Conservation (phyloP, 768 basidiomycete genomes). For the Lyophyllum atratum region DNA sequence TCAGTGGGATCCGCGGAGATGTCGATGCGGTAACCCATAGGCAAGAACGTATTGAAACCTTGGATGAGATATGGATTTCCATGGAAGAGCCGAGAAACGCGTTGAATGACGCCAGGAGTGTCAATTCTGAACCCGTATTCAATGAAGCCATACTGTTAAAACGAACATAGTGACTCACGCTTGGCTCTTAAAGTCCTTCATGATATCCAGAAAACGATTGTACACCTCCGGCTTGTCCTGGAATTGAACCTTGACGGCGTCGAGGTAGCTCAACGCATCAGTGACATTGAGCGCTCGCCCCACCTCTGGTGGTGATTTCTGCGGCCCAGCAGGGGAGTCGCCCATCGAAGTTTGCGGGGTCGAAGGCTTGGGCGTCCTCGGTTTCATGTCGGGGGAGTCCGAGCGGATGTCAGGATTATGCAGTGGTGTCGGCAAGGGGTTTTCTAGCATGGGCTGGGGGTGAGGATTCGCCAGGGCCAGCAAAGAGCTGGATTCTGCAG, state of each 20-base stretch:
- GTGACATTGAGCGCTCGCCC: constrained; percentile 83
- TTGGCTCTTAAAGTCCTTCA: constrained; percentile 99
- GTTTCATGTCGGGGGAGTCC: constrained; percentile 11
- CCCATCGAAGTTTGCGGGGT: constrained; percentile 41
- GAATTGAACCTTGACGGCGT: constrained; percentile 93
- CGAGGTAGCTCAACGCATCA: constrained; percentile 91
- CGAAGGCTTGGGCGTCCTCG: constrained; percentile 12
- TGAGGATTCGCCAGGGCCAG: constrained; percentile 6
- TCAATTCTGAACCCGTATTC: constrained; percentile 68
- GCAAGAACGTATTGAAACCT: constrained; percentile 97
- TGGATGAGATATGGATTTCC: constrained; percentile 90
- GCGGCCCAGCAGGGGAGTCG: constrained; percentile 27
- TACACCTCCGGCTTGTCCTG: constrained; percentile 90
- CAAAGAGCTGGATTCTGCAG: constrained; percentile 6
- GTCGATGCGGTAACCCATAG: constrained; percentile 93
- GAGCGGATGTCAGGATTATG: too few relatives aligned
- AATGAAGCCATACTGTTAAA: constrained; percentile 1
- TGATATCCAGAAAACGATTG: constrained; percentile 93
- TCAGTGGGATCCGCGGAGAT: constrained; percentile 70
- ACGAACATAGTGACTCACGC: constrained; percentile 51
- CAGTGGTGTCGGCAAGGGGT: not conserved
- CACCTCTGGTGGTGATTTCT: constrained; percentile 37
- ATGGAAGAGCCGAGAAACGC: constrained; percentile 90
- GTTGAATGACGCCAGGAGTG: constrained; percentile 95
- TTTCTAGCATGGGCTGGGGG: not conserved